Conservation (phyloP, 2,329 filamentous ascomycete genomes). For the Aspergillus melleus region DNA sequence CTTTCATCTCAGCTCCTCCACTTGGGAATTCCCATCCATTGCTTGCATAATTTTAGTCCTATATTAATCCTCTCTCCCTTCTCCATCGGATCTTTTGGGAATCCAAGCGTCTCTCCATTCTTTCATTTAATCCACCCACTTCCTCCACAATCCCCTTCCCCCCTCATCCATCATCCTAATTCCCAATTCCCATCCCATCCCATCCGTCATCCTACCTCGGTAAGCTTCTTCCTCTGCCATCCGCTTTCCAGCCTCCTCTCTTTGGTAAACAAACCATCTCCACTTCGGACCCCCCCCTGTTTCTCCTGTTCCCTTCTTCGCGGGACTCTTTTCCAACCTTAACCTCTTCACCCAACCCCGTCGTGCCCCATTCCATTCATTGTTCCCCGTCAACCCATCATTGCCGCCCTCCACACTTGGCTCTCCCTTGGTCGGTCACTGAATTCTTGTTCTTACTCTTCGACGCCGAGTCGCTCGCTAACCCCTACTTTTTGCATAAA, state of each 20-base stretch:
- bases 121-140: background rate
- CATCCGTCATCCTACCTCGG: slow-evolving; percentile 14
- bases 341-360: slow-evolving; percentile 1
- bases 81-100: background rate
- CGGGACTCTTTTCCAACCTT: slow-evolving; percentile 7
- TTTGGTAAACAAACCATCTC: slow-evolving; percentile 18
- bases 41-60: background rate
- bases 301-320: slow-evolving; percentile 1
- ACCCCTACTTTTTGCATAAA: background rate
- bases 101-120: background rate
- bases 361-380: background rate
- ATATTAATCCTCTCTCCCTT: background rate
- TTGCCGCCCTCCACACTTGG: background rate
- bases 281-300: slow-evolving; percentile 12
- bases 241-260: slow-evolving; percentile 11
- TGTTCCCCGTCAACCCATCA: background rate
- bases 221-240: slow-evolving; percentile 10
- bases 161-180: slow-evolving; percentile 2
- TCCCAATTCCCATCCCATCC: background rate
- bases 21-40: no score
- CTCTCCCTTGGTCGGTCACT: background rate
- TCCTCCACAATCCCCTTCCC: background rate
- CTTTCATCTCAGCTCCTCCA: background rate
- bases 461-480: background rate
- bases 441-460: background rate